Percentiles rank a stretch among this genome's conserved stretches.
Conservation (phyloP, 2,329 filamentous ascomycete genomes). For the Monosporascus sp. region DNA sequence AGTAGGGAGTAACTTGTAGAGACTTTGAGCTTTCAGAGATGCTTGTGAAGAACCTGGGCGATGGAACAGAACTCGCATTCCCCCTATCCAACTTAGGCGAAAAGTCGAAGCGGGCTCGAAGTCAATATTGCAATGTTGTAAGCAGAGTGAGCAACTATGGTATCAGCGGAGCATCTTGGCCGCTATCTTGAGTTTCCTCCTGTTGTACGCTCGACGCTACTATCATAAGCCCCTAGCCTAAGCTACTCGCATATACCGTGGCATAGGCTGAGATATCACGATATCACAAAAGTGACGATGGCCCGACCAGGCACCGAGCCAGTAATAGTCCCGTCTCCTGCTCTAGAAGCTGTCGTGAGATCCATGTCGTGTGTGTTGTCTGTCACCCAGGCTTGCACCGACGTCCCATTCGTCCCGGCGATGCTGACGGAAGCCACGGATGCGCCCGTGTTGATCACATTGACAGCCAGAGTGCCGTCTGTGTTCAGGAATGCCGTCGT, state of each 20-base stretch:
- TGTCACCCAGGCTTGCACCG: conserved; percentile 30
- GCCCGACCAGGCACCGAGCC: conserved; percentile 15
- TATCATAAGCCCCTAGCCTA: conserved; percentile 11
- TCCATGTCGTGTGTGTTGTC: conserved; percentile 26
- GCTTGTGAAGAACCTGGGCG: too few species aligned
- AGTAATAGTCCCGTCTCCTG: conserved; percentile 12
- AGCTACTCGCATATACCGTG: conserved; percentile 7
- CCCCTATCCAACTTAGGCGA: neutral
- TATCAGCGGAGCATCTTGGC: conserved; percentile 1
- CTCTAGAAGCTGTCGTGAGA: conserved; percentile 8
- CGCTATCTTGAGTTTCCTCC: conserved; percentile 2
- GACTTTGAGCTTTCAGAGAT: neutral
- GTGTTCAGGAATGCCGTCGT: conserved; percentile 25
- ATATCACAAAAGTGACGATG: conserved; percentile 8
- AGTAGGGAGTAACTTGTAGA: neutral
- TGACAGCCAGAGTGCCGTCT: conserved; percentile 26
- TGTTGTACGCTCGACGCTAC: conserved; percentile 9
- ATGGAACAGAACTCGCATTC: neutral
- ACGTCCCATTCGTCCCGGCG: conserved; percentile 20
- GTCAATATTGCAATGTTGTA: neutral
- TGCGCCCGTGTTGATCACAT: conserved; percentile 23
- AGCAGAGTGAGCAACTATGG: neutral
- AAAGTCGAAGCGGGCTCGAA: too few species aligned
- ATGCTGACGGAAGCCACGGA: conserved; percentile 24
- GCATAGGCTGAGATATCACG: conserved; percentile 9